phyloP scores from a whole-genome alignment of 176 grass and related monocot species.

The Urochloa ruziziensis region DNA sequence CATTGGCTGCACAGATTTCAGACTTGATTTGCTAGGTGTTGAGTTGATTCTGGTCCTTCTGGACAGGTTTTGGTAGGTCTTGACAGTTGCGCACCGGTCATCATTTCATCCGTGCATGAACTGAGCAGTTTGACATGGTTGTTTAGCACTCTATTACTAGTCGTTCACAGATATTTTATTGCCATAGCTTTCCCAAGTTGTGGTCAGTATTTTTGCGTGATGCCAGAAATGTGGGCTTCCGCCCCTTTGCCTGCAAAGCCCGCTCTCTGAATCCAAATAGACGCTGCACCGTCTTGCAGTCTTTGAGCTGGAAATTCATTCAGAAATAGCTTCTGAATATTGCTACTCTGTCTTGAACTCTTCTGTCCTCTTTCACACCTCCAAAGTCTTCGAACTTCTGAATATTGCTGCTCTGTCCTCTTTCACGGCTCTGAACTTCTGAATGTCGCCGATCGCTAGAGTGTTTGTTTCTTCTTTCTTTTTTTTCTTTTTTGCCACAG shows the following conservation, averaged over 20 bases:
- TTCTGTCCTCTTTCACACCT: background rate
- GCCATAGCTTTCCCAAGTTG: background rate
- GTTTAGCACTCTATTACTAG: background rate
- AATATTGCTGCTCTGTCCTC: background rate
- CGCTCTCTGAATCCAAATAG: background rate
- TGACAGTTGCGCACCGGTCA: background rate
- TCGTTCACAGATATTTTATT: background rate
- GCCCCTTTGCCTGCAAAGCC: background rate
- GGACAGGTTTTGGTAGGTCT: background rate
- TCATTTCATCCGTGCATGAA: background rate
- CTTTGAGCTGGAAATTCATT: background rate
- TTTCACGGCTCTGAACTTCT: too few relatives aligned
- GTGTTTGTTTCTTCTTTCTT: too few relatives aligned
- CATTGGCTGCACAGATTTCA: background rate
- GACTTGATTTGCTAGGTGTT: background rate
- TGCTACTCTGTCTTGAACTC: background rate
- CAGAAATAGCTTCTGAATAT: background rate
- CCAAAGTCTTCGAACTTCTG: background rate
- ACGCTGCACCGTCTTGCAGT: too few relatives aligned
- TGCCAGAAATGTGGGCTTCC: background rate
- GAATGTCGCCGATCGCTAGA: background rate
- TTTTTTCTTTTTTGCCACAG: background rate
- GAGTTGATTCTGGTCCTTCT: background rate
- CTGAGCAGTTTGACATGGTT: background rate
- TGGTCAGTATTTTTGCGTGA: background rate